Evolutionary conservation across 768 basidiomycete species (phyloP).

Genomic region (Tylopilus balloui): DNA sequence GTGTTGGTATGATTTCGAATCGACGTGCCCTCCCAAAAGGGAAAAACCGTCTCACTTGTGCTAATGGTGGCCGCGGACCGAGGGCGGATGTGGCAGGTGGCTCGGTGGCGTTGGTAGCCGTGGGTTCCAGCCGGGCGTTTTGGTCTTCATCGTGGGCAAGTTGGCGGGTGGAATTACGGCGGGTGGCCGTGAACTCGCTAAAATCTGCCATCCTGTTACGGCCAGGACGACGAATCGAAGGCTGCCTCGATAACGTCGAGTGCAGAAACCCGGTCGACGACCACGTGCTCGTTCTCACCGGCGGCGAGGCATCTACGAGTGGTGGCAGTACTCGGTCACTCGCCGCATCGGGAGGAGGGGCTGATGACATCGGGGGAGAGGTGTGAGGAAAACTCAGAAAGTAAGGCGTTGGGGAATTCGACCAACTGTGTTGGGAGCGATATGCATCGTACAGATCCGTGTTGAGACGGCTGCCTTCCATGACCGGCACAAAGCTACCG

Average conservation of each 20-base stretch:
- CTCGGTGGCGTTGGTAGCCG: background rate
- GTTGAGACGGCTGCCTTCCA: constrained; percentile 55
- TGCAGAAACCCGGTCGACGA: constrained; percentile 25
- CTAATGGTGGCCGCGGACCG: constrained; percentile 13
- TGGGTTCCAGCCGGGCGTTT: constrained; percentile 9
- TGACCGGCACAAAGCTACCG: constrained; percentile 28
- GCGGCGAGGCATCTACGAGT: constrained; percentile 25
- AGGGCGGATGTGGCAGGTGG: constrained; percentile 3
- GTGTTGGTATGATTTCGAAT: constrained; percentile 34
- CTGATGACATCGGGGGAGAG: constrained; percentile 26
- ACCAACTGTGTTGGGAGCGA: constrained; percentile 34
- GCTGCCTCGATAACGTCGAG: constrained; percentile 46
- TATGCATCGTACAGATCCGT: constrained; percentile 66
- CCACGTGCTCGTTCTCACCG: constrained; percentile 20
- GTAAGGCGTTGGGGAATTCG: constrained; percentile 26
- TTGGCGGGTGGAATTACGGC: constrained; percentile 47
- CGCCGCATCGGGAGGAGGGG: constrained; percentile 22
- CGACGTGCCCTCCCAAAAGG: constrained; percentile 47
- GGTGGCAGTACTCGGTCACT: constrained; percentile 28
- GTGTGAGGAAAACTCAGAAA: constrained; percentile 21
- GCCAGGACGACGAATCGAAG: constrained; percentile 56
- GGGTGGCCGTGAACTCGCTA: constrained; percentile 64
- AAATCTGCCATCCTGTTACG: constrained; percentile 60
- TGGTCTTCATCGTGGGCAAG: constrained; percentile 28
- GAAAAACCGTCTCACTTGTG: constrained; percentile 50